A percentile compares a stretch with the other conserved stretches of the same genome.
Conservation (phyloP, 345 rosid species). For the Erodium maritimum region DNA sequence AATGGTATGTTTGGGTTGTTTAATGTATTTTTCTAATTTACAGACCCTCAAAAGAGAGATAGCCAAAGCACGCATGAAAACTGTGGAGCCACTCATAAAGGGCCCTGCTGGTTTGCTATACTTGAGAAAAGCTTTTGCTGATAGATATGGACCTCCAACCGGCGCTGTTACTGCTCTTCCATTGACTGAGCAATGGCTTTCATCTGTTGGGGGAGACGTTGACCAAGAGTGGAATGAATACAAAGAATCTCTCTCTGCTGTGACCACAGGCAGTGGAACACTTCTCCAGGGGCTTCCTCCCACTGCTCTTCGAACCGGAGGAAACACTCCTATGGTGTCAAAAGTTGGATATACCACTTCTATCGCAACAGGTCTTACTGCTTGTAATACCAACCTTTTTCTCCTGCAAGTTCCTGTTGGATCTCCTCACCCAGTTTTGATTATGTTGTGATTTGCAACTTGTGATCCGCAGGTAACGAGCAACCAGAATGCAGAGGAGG, state of each 20-base stretch:
- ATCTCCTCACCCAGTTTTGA: no score
- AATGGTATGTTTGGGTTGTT: neutral
- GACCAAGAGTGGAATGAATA: constrained; percentile 61
- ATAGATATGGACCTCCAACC: constrained; percentile 34
- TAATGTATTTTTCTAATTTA: neutral
- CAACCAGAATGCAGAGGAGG: constrained; percentile 55
- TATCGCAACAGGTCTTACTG: constrained; percentile 3
- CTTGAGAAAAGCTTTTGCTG: constrained; percentile 43
- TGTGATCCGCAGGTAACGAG: constrained; percentile 21
- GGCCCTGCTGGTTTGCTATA: constrained; percentile 70
- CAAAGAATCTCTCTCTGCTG: constrained; percentile 24
- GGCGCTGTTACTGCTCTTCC: constrained; percentile 38
- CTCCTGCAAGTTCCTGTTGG: constrained; percentile 5
- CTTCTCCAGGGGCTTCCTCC: constrained; percentile 28
- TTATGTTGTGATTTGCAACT: no score
- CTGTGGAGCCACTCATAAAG: constrained; percentile 57
- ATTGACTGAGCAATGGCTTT: constrained; percentile 43
- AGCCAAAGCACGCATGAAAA: constrained; percentile 43
- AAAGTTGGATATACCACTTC: neutral
- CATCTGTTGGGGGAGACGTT: constrained; percentile 26
- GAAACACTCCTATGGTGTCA: constrained; percentile 26
- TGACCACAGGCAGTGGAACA: constrained; percentile 24
- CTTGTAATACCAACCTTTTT: constrained; percentile 10
- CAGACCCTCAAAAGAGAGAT: constrained; percentile 61
- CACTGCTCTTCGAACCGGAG: constrained; percentile 53